Evolutionary conservation across 2,329 filamentous ascomycete species (phyloP).

Genomic region (Metarhizium brunneum): DNA sequence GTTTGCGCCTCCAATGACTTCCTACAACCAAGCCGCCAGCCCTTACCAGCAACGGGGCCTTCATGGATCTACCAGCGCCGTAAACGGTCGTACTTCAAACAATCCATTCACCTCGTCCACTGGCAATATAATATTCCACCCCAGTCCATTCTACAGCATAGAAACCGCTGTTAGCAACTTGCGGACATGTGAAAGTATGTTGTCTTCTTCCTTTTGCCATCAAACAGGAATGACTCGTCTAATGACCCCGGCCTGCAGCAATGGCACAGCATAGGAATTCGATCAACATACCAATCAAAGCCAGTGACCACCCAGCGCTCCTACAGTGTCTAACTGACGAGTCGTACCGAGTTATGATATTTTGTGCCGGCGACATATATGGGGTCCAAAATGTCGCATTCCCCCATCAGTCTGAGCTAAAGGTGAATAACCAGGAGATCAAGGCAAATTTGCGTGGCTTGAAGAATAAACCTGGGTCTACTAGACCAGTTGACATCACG

Average conservation of each 20-base stretch:
- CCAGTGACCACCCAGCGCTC: conserved; percentile 43
- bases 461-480: conserved; percentile 94
- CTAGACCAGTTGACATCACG: conserved; percentile 87
- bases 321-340: conserved; percentile 49
- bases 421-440: conserved; percentile 78
- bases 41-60: conserved; percentile 8
- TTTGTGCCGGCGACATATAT: conserved; percentile 60
- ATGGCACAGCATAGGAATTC: conserved; percentile 47
- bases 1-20: conserved; percentile 12
- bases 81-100: conserved; percentile 13
- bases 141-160: conserved; percentile 79
- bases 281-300: conserved; percentile 33
- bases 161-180: conserved; percentile 54
- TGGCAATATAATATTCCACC: conserved; percentile 38
- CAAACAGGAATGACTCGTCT: conserved; percentile 15
- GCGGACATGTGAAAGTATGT: conserved; percentile 61
- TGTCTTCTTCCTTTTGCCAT: conserved; percentile 11
- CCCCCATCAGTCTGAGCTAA: conserved; percentile 85
- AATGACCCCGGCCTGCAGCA: conserved; percentile 25
- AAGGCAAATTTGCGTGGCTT: conserved; percentile 89
- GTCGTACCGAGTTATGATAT: conserved; percentile 68
- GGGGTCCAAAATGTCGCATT: conserved; percentile 73
- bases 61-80: conserved; percentile 6
- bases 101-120: conserved; percentile 10
- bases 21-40: conserved; percentile 8